Percentiles rank a stretch among this genome's conserved stretches.
phyloP scores from a whole-genome alignment of 805 yeast genomes.

The Candida suzukii region DNA sequence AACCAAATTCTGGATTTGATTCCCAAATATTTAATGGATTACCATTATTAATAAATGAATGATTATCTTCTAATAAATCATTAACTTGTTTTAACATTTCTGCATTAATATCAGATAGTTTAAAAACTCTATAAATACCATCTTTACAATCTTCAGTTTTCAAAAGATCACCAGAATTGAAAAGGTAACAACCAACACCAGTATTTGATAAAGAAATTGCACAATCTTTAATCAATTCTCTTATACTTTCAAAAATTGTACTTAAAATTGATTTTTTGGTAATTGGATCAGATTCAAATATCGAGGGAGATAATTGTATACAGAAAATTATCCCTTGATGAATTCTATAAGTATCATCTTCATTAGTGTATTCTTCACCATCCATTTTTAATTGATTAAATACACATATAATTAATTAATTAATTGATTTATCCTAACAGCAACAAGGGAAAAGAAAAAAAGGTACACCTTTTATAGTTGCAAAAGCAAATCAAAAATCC shows the following conservation, averaged over 20 bases:
- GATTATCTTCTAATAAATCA: slow-evolving; percentile 40
- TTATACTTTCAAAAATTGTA: slow-evolving; percentile 49
- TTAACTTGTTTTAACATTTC: slow-evolving; percentile 50
- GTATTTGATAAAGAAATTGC: slow-evolving; percentile 61
- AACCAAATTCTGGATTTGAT: slow-evolving; percentile 13
- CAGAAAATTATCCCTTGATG: slow-evolving; percentile 61
- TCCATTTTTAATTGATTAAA: too few species aligned
- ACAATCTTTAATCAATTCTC: slow-evolving; percentile 57
- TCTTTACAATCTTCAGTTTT: slow-evolving; percentile 24
- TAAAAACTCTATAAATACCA: slow-evolving; percentile 45
- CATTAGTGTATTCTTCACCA: neutral
- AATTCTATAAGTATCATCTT: slow-evolving; percentile 12
- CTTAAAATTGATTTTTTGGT: slow-evolving; percentile 32
- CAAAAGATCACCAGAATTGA: slow-evolving; percentile 39
- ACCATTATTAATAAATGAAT: slow-evolving; percentile 3
- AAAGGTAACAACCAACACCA: slow-evolving; percentile 67
- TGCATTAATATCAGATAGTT: slow-evolving; percentile 47
- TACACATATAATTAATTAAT: too few species aligned
- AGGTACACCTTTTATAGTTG: too few species aligned
- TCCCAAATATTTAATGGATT: slow-evolving; percentile 10
- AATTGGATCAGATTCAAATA: slow-evolving; percentile 29
- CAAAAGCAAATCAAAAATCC: too few species aligned
- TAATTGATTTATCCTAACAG: too few species aligned
- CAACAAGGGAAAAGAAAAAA: too few species aligned
- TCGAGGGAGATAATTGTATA: slow-evolving; percentile 48